Evolutionary conservation across 2,329 filamentous ascomycete species (phyloP).

Genomic region (Leptographium galeiforme): DNA sequence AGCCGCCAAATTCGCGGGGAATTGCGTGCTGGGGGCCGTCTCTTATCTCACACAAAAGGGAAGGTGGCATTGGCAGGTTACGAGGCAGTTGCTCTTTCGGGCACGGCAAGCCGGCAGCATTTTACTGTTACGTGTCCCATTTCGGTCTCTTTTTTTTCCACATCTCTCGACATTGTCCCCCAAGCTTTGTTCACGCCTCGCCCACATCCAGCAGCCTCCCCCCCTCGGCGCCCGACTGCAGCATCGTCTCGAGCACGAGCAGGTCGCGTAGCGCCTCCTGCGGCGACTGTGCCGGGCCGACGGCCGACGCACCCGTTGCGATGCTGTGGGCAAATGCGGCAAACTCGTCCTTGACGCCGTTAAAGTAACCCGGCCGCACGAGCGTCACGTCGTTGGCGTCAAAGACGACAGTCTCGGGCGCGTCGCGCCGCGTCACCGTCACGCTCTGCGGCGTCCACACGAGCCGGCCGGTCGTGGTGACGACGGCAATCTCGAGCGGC

Average conservation of each 20-base stretch:
- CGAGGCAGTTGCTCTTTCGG: neutral
- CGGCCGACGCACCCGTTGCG: conserved; percentile 7
- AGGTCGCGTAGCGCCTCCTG: conserved; percentile 18
- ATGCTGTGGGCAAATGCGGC: conserved; percentile 17
- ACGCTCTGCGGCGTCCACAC: conserved; percentile 13
- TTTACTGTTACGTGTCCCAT: too few relatives aligned
- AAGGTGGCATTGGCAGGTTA: neutral
- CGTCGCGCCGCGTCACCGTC: conserved; percentile 8
- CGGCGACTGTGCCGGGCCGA: conserved; percentile 15
- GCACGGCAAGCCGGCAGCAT: neutral
- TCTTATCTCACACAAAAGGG: neutral
- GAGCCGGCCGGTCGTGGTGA: conserved; percentile 17
- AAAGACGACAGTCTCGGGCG: neutral
- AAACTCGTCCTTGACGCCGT: conserved; percentile 18
- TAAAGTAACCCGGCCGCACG: conserved; percentile 4
- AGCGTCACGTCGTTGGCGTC: conserved; percentile 8
- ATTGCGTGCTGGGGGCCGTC: neutral
- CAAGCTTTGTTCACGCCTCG: neutral
- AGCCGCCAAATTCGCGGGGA: neutral
- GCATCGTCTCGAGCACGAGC: conserved; percentile 16
- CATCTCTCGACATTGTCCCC: too few relatives aligned
- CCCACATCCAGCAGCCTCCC: neutral
- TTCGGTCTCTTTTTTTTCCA: neutral
- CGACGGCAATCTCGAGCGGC: conserved; percentile 14
- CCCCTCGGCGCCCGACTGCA: conserved; percentile 15